Evolutionary conservation across 306 rosid species (phyloP).

Genomic region (Dalbergia oliveri): DNA sequence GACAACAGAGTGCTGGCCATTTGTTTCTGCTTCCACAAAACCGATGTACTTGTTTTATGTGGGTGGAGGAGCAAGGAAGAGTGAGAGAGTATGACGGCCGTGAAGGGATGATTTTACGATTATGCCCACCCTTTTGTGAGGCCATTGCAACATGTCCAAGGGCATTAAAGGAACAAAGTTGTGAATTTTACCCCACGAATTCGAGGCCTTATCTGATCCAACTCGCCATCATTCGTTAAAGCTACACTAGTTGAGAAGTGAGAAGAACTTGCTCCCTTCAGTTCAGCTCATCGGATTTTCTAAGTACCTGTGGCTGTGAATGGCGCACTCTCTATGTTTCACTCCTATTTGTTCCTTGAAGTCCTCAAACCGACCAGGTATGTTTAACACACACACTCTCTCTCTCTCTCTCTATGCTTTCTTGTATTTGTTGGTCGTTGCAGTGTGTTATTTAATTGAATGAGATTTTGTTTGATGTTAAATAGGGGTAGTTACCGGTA

Average conservation of each 20-base stretch:
- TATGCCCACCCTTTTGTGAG: constrained; percentile 46
- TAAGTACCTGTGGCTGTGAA: constrained; percentile 36
- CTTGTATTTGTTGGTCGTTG: constrained; percentile 17
- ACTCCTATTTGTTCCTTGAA: constrained; percentile 69
- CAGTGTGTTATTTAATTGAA: constrained; percentile 9
- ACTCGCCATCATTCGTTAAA: constrained; percentile 22
- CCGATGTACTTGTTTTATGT: constrained; percentile 23
- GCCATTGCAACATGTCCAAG: constrained; percentile 4
- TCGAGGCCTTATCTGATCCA: constrained; percentile 52
- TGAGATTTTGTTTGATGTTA: constrained; percentile 29
- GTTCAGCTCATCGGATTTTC: constrained; percentile 24
- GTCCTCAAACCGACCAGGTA: constrained; percentile 80
- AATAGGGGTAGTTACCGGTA: constrained; percentile 56
- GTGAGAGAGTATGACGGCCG: not conserved
- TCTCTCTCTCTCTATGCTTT: not conserved
- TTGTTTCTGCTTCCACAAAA: constrained; percentile 36
- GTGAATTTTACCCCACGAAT: constrained; percentile 37
- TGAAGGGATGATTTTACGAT: constrained; percentile 40
- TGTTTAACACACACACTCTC: not conserved
- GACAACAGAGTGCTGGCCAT: constrained; percentile 80
- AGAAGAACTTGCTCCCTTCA: constrained; percentile 39
- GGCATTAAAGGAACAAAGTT: constrained; percentile 49
- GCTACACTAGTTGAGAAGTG: not conserved
- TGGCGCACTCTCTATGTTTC: constrained; percentile 68
- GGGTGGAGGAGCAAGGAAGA: constrained; percentile 33